A percentile compares a stretch with the other conserved stretches of the same genome.
Conservation (phyloP, 2,329 filamentous ascomycete genomes). For the Aspergillus pseudotamarii region DNA sequence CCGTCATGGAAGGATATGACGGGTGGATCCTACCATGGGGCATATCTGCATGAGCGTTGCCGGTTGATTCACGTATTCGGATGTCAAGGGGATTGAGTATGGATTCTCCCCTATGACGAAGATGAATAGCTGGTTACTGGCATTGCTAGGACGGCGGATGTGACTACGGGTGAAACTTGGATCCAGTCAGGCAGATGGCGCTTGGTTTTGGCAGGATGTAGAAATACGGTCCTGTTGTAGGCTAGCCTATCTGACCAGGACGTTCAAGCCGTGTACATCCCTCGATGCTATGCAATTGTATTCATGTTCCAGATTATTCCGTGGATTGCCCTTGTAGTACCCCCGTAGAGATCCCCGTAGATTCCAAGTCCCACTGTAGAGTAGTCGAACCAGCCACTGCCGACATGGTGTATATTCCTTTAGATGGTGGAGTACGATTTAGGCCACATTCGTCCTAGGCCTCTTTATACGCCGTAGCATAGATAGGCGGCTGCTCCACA, state of each 20-base stretch:
- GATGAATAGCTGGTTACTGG: conserved; percentile 14
- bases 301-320: not conserved
- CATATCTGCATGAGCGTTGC: conserved; percentile 19
- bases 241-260: not conserved
- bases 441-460: not conserved
- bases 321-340: conserved; percentile 4
- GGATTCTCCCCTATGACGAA: conserved; percentile 16
- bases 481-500: not conserved
- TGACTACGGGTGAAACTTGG: conserved; percentile 10
- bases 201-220: not conserved
- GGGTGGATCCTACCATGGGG: conserved; percentile 11
- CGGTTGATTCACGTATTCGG: conserved; percentile 16
- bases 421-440: not conserved
- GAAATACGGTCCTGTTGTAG: conserved; percentile 4
- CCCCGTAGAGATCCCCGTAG: not conserved
- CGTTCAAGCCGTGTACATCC: conserved; percentile 8
- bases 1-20: conserved; percentile 10
- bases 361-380: not conserved
- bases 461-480: not conserved
- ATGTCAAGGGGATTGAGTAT: conserved; percentile 12
- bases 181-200: conserved; percentile 1
- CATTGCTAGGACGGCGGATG: conserved; percentile 17
- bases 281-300: conserved; percentile 10
- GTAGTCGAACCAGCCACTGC: not conserved
- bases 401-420: not conserved